Conservation (phyloP, 1,284 basidiomycete genomes). For the Wolfiporia cocos region DNA sequence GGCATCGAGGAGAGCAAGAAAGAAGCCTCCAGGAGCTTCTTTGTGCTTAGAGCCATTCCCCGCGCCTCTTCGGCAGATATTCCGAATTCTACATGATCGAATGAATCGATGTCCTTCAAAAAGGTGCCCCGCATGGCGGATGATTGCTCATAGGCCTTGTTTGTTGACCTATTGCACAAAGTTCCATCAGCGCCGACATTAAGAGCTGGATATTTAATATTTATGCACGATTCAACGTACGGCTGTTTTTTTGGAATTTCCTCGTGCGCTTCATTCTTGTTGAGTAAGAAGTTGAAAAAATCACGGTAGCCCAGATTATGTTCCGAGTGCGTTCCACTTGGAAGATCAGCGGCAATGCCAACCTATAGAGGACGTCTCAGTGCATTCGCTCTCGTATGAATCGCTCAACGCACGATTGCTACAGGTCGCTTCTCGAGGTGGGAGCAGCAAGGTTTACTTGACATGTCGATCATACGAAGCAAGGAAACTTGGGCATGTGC, state of each 20-base stretch:
- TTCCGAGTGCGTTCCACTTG: slow-evolving; percentile 20
- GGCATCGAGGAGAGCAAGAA: slow-evolving; percentile 35
- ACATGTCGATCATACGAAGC: no score
- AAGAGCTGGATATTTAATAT: no score
- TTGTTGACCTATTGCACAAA: no score
- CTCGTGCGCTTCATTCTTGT: slow-evolving; percentile 28
- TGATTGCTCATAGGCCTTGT: no score
- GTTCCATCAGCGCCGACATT: no score
- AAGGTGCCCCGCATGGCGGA: slow-evolving; percentile 31
- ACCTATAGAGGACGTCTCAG: no score
- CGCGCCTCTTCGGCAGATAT: slow-evolving; percentile 32
- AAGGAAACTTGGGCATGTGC: no score
- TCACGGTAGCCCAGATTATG: slow-evolving; percentile 28
- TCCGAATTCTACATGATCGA: slow-evolving; percentile 36
- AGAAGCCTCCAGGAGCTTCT: slow-evolving; percentile 32
- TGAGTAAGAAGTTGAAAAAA: slow-evolving; percentile 31
- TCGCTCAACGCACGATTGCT: background rate
- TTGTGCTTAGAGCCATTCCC: slow-evolving; percentile 30
- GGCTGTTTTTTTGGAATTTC: slow-evolving; percentile 26
- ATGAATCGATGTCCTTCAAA: slow-evolving; percentile 30
- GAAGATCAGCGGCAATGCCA: slow-evolving; percentile 31
- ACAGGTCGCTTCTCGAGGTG: background rate
- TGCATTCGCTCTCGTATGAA: no score
- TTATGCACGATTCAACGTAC: no score
- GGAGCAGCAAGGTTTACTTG: no score